phyloP scores from a whole-genome alignment of 768 basidiomycete genomes.

The Boletus rex-veris region DNA sequence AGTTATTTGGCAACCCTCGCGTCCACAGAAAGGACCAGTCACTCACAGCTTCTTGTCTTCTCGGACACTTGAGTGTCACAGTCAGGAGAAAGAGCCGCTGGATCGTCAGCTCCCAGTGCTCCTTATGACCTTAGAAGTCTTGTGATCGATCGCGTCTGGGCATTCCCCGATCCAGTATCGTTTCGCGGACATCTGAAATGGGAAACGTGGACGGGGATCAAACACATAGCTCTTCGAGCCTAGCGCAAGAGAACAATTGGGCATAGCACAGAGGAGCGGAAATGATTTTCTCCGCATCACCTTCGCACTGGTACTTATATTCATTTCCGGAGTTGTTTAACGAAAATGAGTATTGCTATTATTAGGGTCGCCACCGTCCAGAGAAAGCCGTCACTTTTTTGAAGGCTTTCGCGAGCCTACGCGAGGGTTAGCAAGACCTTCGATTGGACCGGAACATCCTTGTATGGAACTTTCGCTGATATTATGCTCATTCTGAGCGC shows the following conservation, averaged over 20 bases:
- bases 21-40: no score
- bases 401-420: no score
- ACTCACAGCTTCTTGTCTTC: no score
- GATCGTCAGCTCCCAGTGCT: slow-evolving; percentile 8
- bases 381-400: no score
- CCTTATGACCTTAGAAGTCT: background rate
- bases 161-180: slow-evolving; percentile 4
- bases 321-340: background rate
- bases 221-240: slow-evolving; percentile 3
- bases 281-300: background rate
- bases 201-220: slow-evolving; percentile 9
- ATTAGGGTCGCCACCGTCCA: no score
- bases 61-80: no score
- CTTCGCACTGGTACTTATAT: background rate
- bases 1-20: no score
- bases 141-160: background rate
- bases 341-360: no score
- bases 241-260: background rate
- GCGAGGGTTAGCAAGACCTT: no score
- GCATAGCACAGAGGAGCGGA: background rate
- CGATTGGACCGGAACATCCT: no score
- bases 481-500: no score
- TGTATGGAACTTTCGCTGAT: no score
- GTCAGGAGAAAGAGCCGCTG: background rate
- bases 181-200: slow-evolving; percentile 9